Evolutionary conservation across 2,329 filamentous ascomycete species (phyloP).

Genomic region (Pseudogymnoascus sp.): DNA sequence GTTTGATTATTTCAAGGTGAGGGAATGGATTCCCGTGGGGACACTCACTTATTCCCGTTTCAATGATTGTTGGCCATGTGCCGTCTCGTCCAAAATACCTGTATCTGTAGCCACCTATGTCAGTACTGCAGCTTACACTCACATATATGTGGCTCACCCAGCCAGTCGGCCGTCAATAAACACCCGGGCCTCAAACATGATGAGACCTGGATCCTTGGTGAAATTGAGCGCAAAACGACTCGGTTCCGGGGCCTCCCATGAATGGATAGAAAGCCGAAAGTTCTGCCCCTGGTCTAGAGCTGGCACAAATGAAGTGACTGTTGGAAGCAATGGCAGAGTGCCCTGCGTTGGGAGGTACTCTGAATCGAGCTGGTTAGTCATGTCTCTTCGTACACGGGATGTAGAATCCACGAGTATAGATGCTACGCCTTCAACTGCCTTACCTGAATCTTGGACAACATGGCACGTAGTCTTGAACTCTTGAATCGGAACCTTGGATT

Average conservation of each 20-base stretch:
- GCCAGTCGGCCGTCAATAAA: slow-evolving; percentile 59
- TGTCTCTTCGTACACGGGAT: slow-evolving; percentile 10
- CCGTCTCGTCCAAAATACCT: slow-evolving; percentile 43
- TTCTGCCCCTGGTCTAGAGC: slow-evolving; percentile 48
- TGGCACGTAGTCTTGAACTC: slow-evolving; percentile 77
- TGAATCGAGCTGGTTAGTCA: slow-evolving; percentile 12
- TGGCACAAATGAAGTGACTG: slow-evolving; percentile 63
- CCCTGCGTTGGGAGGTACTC: slow-evolving; percentile 29
- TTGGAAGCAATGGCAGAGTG: slow-evolving; percentile 45
- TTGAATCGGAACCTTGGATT: slow-evolving; percentile 60
- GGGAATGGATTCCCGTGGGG: not conserved
- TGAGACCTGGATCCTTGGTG: slow-evolving; percentile 46
- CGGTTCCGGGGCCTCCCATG: slow-evolving; percentile 55
- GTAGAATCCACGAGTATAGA: slow-evolving; percentile 8
- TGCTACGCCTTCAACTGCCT: slow-evolving; percentile 11
- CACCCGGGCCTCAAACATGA: slow-evolving; percentile 58
- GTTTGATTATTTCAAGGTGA: not conserved
- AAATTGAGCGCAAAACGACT: slow-evolving; percentile 49
- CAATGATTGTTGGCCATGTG: slow-evolving; percentile 41
- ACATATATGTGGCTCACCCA: slow-evolving; percentile 39
- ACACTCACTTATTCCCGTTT: slow-evolving; percentile 35
- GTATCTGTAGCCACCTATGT: slow-evolving; percentile 41
- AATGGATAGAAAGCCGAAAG: slow-evolving; percentile 68
- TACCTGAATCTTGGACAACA: slow-evolving; percentile 45
- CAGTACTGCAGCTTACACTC: slow-evolving; percentile 21